Percentiles rank a stretch among this genome's conserved stretches.
phyloP scores from a whole-genome alignment of 2,329 filamentous ascomycete genomes.

The Pseudogymnoascus verrucosus region DNA sequence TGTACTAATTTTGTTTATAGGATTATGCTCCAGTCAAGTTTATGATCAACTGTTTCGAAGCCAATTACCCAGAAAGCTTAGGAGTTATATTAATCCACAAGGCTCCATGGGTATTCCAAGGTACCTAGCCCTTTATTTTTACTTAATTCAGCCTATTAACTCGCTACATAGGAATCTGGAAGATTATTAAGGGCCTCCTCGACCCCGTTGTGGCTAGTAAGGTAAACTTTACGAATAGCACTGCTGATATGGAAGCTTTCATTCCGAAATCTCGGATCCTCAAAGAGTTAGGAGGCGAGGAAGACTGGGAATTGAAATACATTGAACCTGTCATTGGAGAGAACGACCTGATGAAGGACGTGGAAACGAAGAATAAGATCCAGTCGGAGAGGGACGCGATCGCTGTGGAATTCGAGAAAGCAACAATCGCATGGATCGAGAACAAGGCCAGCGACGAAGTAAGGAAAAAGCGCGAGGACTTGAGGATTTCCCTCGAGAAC shows the following conservation, averaged over 20 bases:
- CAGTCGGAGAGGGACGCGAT: constrained; percentile 55
- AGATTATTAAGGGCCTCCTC: constrained; percentile 89
- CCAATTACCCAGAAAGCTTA: constrained; percentile 91
- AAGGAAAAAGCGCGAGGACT: constrained; percentile 48
- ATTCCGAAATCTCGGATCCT: constrained; percentile 64
- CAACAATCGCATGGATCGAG: constrained; percentile 68
- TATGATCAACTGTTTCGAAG: constrained; percentile 99
- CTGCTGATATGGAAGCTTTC: constrained; percentile 69
- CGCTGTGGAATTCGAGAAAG: constrained; percentile 65
- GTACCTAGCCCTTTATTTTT: constrained; percentile 35
- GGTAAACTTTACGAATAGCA: constrained; percentile 82
- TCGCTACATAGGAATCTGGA: constrained; percentile 68
- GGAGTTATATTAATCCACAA: constrained; percentile 91
- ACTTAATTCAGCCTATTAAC: not conserved
- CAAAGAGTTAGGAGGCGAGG: constrained; percentile 77
- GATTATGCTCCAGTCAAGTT: constrained; percentile 97
- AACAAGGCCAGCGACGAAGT: constrained; percentile 37
- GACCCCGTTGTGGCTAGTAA: constrained; percentile 94
- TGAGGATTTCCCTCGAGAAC: constrained; percentile 56
- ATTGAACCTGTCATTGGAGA: constrained; percentile 68
- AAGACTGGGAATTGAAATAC: constrained; percentile 79
- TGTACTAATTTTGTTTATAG: constrained; percentile 31
- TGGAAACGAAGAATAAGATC: constrained; percentile 53
- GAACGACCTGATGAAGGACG: constrained; percentile 65
- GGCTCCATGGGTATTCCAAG: constrained; percentile 93